Evolutionary conservation across 2,329 filamentous ascomycete species (phyloP).

Genomic region (Nemania sp.): DNA sequence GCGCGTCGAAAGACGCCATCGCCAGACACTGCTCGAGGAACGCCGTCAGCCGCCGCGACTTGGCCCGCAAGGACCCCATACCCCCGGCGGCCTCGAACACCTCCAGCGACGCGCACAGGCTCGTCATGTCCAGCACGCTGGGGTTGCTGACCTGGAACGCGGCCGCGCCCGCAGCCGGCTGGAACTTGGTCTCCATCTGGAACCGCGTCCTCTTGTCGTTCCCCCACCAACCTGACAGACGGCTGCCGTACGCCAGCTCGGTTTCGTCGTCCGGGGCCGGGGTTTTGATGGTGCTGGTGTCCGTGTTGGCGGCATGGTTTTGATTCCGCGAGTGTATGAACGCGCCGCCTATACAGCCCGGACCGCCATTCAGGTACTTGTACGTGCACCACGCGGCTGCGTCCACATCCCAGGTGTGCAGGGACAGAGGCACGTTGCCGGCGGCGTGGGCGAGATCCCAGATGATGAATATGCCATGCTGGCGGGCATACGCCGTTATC

Average conservation of each 20-base stretch:
- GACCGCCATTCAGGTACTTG: slow-evolving; percentile 80
- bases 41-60: slow-evolving; percentile 66
- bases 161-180: slow-evolving; percentile 71
- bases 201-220: slow-evolving; percentile 71
- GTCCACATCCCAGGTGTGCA: slow-evolving; percentile 80
- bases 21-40: slow-evolving; percentile 67
- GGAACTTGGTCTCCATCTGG: slow-evolving; percentile 74
- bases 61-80: slow-evolving; percentile 64
- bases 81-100: slow-evolving; percentile 68
- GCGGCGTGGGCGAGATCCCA: slow-evolving; percentile 82
- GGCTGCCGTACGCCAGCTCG: slow-evolving; percentile 49
- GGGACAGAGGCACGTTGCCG: slow-evolving; percentile 71
- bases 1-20: slow-evolving; percentile 41
- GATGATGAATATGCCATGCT: slow-evolving; percentile 67
- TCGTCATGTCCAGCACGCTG: slow-evolving; percentile 72
- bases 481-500: slow-evolving; percentile 72
- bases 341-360: slow-evolving; percentile 71
- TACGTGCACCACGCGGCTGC: slow-evolving; percentile 81
- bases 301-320: too few relatives aligned
- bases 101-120: slow-evolving; percentile 68
- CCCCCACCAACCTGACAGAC: slow-evolving; percentile 82
- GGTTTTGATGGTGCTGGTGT: slow-evolving; percentile 47
- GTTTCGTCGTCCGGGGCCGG: slow-evolving; percentile 39
- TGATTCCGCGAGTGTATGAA: slow-evolving; percentile 75
- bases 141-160: slow-evolving; percentile 80